Evolutionary conservation across 306 rosid species (phyloP).

Genomic region (Urtica urens): DNA sequence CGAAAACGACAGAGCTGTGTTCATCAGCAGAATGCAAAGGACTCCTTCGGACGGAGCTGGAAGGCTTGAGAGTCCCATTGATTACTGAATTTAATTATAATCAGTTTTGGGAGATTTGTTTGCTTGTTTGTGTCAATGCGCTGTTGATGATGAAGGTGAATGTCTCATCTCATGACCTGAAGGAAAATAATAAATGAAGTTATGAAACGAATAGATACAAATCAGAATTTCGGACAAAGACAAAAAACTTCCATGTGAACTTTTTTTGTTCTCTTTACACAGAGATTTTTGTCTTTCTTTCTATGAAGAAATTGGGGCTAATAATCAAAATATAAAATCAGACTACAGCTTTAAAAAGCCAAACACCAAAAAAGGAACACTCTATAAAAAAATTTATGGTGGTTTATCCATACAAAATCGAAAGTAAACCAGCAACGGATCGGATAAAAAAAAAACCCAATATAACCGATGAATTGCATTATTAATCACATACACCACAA

Average conservation of each 20-base stretch:
- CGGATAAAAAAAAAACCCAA: slow-evolving; percentile 1
- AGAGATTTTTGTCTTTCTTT: neutral
- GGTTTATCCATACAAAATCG: neutral
- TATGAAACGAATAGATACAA: neutral
- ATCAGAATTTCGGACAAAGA: neutral
- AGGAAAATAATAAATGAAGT: neutral
- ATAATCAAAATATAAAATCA: neutral
- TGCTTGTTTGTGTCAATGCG: slow-evolving; percentile 1
- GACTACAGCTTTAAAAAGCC: slow-evolving; percentile 2
- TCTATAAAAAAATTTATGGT: too few species aligned
- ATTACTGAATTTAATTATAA: neutral
- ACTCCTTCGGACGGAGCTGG: slow-evolving; percentile 96
- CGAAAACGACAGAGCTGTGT: slow-evolving; percentile 68
- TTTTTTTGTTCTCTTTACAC: neutral
- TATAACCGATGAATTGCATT: slow-evolving; percentile 1
- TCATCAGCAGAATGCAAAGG: slow-evolving; percentile 49
- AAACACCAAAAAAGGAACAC: neutral
- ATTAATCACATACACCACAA: neutral
- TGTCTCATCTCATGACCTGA: slow-evolving; percentile 4
- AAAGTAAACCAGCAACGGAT: slow-evolving; percentile 5
- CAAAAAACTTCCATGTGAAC: neutral
- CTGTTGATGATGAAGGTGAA: slow-evolving; percentile 1
- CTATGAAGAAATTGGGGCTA: neutral
- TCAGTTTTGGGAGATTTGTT: too few species aligned
- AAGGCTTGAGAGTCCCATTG: slow-evolving; percentile 88